Evolutionary conservation across 768 basidiomycete species (phyloP).

Genomic region (Russula virescens): DNA sequence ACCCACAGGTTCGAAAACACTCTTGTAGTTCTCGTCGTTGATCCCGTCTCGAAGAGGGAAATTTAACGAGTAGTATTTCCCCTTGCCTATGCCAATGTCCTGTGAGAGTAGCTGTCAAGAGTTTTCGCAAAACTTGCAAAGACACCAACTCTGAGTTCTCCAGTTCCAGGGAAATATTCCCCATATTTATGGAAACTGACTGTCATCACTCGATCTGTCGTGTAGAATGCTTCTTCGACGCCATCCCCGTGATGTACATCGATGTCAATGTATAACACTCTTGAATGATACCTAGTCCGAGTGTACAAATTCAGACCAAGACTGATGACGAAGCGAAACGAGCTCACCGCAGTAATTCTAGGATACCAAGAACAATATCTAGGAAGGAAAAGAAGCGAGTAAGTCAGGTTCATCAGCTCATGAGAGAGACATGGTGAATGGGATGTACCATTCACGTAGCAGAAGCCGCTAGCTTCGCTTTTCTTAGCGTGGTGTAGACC

Average conservation of each 20-base stretch:
- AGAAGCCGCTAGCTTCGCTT: conserved; percentile 97
- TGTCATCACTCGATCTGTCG: conserved; percentile 98
- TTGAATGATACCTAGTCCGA: conserved; percentile 71
- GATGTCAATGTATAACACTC: conserved; percentile 97
- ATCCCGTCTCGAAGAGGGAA: conserved; percentile 94
- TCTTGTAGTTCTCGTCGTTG: conserved; percentile 90
- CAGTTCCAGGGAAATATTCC: conserved; percentile 98
- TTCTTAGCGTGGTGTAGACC: conserved; percentile 99
- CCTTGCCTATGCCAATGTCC: conserved; percentile 93
- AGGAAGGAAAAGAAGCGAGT: background rate
- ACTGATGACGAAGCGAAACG: too few species aligned
- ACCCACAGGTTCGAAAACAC: conserved; percentile 90
- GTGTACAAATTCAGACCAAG: background rate
- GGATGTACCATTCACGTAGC: conserved; percentile 88
- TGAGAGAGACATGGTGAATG: background rate
- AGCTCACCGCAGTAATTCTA: conserved; percentile 79
- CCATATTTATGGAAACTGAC: conserved; percentile 98
- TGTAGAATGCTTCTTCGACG: conserved; percentile 99
- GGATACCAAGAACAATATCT: conserved; percentile 97
- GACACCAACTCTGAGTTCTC: conserved; percentile 76
- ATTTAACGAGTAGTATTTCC: conserved; percentile 90
- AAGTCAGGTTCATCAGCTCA: background rate
- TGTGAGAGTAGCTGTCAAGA: conserved; percentile 29
- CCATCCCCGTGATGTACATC: conserved; percentile 99
- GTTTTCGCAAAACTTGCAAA: background rate